phyloP scores from a whole-genome alignment of 75 land plant species.

The Gnetum montanum region DNA sequence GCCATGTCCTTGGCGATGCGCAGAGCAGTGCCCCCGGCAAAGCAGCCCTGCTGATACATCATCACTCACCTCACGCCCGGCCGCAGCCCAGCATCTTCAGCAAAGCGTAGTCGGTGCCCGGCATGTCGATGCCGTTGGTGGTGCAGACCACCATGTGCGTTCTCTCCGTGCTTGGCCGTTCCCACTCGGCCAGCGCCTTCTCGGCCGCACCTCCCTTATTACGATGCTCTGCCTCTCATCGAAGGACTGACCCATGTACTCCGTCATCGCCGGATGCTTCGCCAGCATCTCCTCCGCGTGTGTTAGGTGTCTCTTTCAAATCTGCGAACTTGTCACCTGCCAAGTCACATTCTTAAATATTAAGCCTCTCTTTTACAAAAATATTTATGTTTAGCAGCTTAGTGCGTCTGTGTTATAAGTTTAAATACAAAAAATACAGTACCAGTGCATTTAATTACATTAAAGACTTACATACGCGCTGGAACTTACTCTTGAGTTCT shows the following conservation, averaged over 20 bases:
- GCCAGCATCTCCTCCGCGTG: not conserved
- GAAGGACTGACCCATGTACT: too few relatives aligned
- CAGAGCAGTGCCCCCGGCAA: conserved; percentile 13
- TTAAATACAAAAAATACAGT: too few relatives aligned
- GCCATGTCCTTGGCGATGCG: conserved; percentile 26
- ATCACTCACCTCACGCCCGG: conserved; percentile 9
- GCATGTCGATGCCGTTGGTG: conserved; percentile 17
- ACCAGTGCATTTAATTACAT: too few relatives aligned
- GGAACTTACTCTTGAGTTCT: too few relatives aligned
- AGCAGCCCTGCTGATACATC: conserved; percentile 20
- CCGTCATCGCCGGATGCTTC: not conserved
- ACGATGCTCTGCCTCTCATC: too few relatives aligned
- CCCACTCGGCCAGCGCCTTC: conserved; percentile 35
- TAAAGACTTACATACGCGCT: too few relatives aligned
- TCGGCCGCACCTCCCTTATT: conserved; percentile 28
- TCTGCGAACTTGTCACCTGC: not conserved
- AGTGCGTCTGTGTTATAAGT: too few relatives aligned
- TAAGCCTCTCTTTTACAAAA: too few relatives aligned
- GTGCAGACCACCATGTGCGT: conserved; percentile 26
- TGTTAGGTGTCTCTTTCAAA: not conserved
- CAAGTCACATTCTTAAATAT: too few relatives aligned
- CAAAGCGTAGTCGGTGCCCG: conserved; percentile 13
- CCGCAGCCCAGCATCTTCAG: conserved; percentile 11
- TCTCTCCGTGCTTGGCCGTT: conserved; percentile 19
- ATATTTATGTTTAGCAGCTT: too few relatives aligned